Conservation (phyloP, 129 eudicot species). For the Chrysanthemum seticuspe region DNA sequence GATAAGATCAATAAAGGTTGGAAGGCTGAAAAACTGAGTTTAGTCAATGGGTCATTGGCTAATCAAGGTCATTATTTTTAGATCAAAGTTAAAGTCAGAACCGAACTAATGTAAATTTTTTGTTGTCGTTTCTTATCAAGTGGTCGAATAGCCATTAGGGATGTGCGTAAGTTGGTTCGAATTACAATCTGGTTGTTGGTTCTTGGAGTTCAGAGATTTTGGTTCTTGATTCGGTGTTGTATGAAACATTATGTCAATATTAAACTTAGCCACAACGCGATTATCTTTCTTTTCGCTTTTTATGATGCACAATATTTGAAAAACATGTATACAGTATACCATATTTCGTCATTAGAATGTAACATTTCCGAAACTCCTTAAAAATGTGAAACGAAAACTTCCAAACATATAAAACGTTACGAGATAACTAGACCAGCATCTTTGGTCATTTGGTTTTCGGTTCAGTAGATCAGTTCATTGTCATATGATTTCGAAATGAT, state of each 20-base stretch:
- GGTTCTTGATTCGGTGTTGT: not conserved
- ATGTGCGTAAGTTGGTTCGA: not conserved
- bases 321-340: not conserved
- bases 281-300: not conserved
- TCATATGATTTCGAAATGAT: constrained; percentile 2
- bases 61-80: not conserved
- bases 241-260: not conserved
- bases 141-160: not conserved
- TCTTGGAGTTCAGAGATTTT: not conserved
- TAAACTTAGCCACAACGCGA: not conserved
- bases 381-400: not conserved
- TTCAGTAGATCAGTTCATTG: not conserved
- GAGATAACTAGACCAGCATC: not conserved
- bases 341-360: not conserved
- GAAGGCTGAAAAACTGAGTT: constrained; percentile 46
- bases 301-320: not conserved
- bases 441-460: not conserved
- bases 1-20: constrained; percentile 59
- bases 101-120: constrained; percentile 11
- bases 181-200: constrained; percentile 5
- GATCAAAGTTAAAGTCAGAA: constrained; percentile 5
- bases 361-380: not conserved
- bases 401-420: not conserved
- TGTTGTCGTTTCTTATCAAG: not conserved
- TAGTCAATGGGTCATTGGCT: constrained; percentile 2